A percentile compares a stretch with the other conserved stretches of the same genome.
phyloP scores from a whole-genome alignment of 495 filamentous ascomycete genomes.

The Xylaria palmicola region DNA sequence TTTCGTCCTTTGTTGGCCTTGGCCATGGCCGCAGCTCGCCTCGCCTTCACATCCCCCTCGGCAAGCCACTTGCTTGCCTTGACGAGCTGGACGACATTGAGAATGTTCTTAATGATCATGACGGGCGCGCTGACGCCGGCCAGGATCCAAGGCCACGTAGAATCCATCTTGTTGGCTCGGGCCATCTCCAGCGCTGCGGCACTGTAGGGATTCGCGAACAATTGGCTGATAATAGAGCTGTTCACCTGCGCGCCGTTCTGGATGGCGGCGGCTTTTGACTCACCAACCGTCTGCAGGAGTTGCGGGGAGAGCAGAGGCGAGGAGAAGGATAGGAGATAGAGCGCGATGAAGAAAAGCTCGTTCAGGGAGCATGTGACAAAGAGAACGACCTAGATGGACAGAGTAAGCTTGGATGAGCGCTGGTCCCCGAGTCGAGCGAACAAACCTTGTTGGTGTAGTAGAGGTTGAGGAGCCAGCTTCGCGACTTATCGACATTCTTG shows the following conservation, averaged over 20 bases:
- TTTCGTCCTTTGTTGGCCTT: conserved; percentile 39
- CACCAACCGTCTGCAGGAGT: conserved; percentile 57
- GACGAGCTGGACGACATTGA: conserved; percentile 92
- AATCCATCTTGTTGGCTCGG: conserved; percentile 84
- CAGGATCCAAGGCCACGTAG: conserved; percentile 78
- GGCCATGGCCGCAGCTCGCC: conserved; percentile 52
- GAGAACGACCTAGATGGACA: conserved; percentile 68
- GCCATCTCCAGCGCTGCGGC: conserved; percentile 90
- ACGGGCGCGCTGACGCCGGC: conserved; percentile 77
- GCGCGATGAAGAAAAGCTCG: conserved; percentile 94
- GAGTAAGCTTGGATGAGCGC: conserved; percentile 17
- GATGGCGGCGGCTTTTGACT: conserved; percentile 48
- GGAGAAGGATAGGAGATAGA: conserved; percentile 96
- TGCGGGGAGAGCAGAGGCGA: conserved; percentile 81
- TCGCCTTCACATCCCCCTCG: conserved; percentile 70
- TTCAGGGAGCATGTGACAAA: conserved; percentile 89
- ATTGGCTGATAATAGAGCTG: conserved; percentile 57
- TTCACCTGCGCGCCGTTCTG: conserved; percentile 66
- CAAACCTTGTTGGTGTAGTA: conserved; percentile 96
- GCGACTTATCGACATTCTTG: conserved; percentile 83
- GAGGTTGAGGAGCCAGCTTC: conserved; percentile 80
- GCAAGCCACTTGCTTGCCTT: conserved; percentile 92
- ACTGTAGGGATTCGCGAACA: conserved; percentile 83
- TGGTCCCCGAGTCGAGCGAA: conserved; percentile 16
- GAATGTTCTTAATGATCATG: conserved; percentile 87